Evolutionary conservation across 2,329 filamentous ascomycete genomes (phyloP), one percentile per base, ranked within the genome.

Genomic region (Colletotrichum tofieldiae): DNA sequence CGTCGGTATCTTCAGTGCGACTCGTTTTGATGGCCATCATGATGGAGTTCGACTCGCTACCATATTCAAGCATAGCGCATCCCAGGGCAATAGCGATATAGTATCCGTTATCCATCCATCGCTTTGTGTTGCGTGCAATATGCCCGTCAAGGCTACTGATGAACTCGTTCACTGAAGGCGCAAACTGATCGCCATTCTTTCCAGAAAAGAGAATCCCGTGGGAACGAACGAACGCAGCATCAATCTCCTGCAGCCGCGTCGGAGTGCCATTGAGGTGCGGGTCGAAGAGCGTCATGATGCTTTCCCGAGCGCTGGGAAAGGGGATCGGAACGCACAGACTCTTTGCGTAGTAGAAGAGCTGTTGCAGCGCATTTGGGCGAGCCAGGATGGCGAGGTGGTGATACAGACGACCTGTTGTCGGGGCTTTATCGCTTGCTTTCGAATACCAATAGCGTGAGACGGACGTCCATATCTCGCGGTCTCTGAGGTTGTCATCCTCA

Each of bases 301-400:
- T 93, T 62, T 95, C 93, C 2, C 89, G 86, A 0, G 93, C 91
- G n/a, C 91, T 91, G 0, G 81, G 78, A 71, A 96, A 96, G 0
- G 91, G 91, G 2, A 90, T 86, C 0, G 89, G 84, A 0, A 93
- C 93, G 35, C 90, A 93, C 0, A 96, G 84, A 0, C 91, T 91
- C 73, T 94, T 94, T 0, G 87, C 83, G 75, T 95, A 96, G 72
- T 90, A 93, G 76, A 90, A 94, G 0, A 95, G 81, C 78, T 96
- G 93, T 67, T 92, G 90, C 0, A 94, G 81, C 0, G 88, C 88
- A 71, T 93, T 91, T 0, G 93, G 92, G 0, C 93, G 83, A 0
- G 93, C 92, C 0, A 96, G 80, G 35, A 96, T 95, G 0, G 95
- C 96, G 0, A 98, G 84, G 77, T 98, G 95, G 75, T 98, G 95